Conservation (phyloP, 306 rosid genomes). For the Datisca glomerata region DNA sequence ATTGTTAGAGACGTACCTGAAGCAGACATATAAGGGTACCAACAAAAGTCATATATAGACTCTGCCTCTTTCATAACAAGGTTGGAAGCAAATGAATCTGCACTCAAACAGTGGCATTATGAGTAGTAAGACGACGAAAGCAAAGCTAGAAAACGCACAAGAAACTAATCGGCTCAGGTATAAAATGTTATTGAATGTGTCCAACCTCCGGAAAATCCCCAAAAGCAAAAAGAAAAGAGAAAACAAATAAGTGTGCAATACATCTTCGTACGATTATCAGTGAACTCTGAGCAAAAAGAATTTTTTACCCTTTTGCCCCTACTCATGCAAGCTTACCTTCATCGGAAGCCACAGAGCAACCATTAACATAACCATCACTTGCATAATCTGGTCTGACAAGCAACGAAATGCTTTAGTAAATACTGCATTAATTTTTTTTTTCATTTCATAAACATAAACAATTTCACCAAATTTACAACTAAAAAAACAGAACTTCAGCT, state of each 20-base stretch:
- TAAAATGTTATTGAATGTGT: too few species aligned
- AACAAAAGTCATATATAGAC: conserved; percentile 80
- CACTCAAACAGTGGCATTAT: conserved; percentile 9
- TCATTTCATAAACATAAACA: too few species aligned
- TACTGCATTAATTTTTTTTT: background rate
- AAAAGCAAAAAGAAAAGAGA: too few species aligned
- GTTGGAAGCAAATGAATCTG: conserved; percentile 67
- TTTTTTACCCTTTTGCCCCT: too few species aligned
- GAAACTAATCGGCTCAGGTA: too few species aligned
- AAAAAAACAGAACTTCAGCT: too few species aligned
- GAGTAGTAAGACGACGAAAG: background rate
- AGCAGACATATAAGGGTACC: conserved; percentile 97
- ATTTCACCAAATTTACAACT: too few species aligned
- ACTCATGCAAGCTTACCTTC: conserved; percentile 46
- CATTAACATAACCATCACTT: conserved; percentile 12
- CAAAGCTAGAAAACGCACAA: background rate
- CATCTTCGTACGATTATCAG: too few species aligned
- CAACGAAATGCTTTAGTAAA: background rate
- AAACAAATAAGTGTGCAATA: too few species aligned
- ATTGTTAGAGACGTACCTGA: conserved; percentile 43
- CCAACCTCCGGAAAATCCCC: too few species aligned
- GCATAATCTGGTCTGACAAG: conserved; percentile 44
- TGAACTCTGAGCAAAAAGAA: too few species aligned
- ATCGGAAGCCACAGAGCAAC: conserved; percentile 22
- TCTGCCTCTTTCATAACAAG: conserved; percentile 72